Percentiles rank a stretch among this genome's conserved stretches.
Conservation (phyloP, 192 early-diverging fungal genomes). For the Coemansia asiatica region DNA sequence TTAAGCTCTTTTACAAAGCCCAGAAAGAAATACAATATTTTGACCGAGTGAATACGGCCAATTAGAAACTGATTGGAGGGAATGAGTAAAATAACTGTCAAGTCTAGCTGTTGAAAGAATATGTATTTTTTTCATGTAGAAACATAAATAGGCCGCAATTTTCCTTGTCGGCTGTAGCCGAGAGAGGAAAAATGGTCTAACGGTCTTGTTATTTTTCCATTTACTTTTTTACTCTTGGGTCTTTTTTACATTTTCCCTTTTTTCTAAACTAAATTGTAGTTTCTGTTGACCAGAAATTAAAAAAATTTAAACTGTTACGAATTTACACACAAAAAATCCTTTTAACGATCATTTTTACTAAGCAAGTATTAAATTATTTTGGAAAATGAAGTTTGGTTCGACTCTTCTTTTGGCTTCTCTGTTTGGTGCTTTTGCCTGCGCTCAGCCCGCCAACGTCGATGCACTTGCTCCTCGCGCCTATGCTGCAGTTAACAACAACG, state of each 20-base stretch:
- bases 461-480: constrained; percentile 2
- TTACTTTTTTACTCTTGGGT: not conserved
- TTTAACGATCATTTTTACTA: not conserved
- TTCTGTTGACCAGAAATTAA: constrained; percentile 10
- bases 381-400: constrained; percentile 37
- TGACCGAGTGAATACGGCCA: not conserved
- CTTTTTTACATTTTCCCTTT: not conserved
- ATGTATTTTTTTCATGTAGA: not conserved
- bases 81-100: no score
- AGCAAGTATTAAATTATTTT: not conserved
- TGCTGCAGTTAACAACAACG: not conserved
- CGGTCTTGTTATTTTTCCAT: not conserved
- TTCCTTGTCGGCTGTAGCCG: not conserved
- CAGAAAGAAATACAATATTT: no score
- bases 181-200: not conserved
- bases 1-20: not conserved
- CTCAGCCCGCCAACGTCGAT: constrained; percentile 22
- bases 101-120: no score
- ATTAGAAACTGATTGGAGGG: not conserved
- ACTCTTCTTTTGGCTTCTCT: constrained; percentile 29
- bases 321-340: not conserved
- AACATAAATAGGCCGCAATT: constrained; percentile 4
- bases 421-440: constrained; percentile 30
- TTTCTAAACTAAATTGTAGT: constrained; percentile 6
- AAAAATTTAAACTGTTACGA: not conserved